Conservation (phyloP, 148 eudicot species). For the Nepenthes gracilis region DNA sequence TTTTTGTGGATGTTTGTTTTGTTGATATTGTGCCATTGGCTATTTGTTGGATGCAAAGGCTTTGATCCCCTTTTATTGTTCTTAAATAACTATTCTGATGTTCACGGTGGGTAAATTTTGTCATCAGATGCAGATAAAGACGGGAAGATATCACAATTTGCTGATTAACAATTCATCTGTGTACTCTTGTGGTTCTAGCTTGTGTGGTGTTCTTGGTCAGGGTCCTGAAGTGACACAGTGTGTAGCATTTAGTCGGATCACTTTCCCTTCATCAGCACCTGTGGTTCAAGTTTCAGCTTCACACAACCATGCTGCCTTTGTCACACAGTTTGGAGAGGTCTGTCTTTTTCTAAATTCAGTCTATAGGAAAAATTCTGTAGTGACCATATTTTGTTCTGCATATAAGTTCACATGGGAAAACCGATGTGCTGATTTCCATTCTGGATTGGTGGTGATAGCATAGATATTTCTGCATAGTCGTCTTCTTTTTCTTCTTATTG, state of each 20-base stretch:
- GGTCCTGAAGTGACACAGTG: constrained; percentile 86
- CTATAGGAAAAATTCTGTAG: too few relatives aligned
- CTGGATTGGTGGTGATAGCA: too few relatives aligned
- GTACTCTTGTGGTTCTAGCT: constrained; percentile 88
- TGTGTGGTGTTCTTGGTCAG: constrained; percentile 98
- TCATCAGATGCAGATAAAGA: constrained; percentile 87
- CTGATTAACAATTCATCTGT: constrained; percentile 62
- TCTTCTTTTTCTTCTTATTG: too few relatives aligned
- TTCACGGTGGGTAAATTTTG: background rate
- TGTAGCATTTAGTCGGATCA: constrained; percentile 53
- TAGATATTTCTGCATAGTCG: too few relatives aligned
- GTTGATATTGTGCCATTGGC: too few relatives aligned
- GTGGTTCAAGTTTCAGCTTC: constrained; percentile 84
- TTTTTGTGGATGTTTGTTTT: too few relatives aligned
- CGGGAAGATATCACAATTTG: constrained; percentile 87
- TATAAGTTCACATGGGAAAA: too few relatives aligned
- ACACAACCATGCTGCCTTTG: constrained; percentile 93
- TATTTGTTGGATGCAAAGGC: too few relatives aligned
- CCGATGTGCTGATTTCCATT: too few relatives aligned
- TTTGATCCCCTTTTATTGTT: too few relatives aligned
- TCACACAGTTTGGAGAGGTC: constrained; percentile 81
- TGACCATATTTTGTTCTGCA: too few relatives aligned
- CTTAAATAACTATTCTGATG: background rate
- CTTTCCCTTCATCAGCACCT: constrained; percentile 46
- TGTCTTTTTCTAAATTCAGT: constrained; percentile 6